Evolutionary conservation across 2,329 filamentous ascomycete genomes (phyloP).

Genomic region (Colletotrichum ledebouriae): DNA sequence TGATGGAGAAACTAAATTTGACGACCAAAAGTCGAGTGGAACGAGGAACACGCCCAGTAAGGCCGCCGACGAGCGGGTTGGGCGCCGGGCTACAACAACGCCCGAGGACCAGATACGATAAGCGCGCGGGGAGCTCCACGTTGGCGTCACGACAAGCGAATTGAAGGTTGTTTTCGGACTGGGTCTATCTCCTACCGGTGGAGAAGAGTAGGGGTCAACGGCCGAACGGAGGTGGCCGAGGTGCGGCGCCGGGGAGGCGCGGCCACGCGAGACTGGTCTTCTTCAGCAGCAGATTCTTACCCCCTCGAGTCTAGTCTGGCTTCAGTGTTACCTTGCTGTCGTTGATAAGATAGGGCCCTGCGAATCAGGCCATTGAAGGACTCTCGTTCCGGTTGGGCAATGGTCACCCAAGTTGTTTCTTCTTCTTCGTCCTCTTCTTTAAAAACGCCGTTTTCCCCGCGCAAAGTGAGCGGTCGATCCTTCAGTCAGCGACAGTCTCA

Average conservation of each 20-base stretch:
- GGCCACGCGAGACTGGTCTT: conserved; percentile 1
- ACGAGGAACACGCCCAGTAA: conserved; percentile 2
- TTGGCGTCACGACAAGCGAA: not conserved
- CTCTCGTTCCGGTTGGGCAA: conserved; percentile 2
- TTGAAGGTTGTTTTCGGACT: conserved; percentile 6
- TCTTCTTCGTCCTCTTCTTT: not conserved
- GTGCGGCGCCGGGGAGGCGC: not conserved
- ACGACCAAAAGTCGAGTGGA: conserved; percentile 22
- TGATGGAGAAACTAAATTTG: conserved; percentile 16
- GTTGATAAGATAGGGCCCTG: conserved; percentile 1
- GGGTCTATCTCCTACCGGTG: not conserved
- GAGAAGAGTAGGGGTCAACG: not conserved
- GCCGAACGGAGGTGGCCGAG: conserved; percentile 5
- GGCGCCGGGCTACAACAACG: not conserved
- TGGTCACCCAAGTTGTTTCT: not conserved
- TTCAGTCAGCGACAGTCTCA: too few species aligned
- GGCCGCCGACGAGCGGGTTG: too few species aligned
- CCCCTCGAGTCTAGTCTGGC: not conserved
- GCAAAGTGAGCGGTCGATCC: too few species aligned
- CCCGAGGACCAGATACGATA: not conserved
- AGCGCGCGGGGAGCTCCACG: conserved; percentile 10
- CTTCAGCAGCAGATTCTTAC: not conserved
- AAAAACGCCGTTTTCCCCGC: conserved; percentile 2
- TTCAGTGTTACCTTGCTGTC: conserved; percentile 9
- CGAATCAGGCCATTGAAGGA: conserved; percentile 26